A percentile compares a stretch with the other conserved stretches of the same genome.
Conservation (phyloP, 768 basidiomycete species). For the Suillus luteus region DNA sequence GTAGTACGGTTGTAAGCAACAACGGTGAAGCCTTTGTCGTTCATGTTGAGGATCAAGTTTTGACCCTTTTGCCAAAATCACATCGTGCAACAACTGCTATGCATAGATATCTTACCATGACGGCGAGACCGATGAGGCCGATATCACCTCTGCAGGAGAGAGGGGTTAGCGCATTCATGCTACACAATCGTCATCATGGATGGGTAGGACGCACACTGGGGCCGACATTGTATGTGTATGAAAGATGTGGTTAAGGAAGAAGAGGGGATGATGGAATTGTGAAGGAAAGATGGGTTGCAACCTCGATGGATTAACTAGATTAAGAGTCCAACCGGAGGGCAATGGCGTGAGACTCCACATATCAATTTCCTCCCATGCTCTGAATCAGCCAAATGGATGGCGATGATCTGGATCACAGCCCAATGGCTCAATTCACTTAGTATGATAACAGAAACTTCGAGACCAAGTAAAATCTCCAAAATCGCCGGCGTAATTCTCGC, state of each 20-base stretch:
- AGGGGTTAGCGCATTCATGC: slow-evolving; percentile 20
- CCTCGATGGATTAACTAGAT: slow-evolving; percentile 29
- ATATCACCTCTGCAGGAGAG: slow-evolving; percentile 78
- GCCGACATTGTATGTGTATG: slow-evolving; percentile 41
- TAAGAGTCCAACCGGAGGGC: slow-evolving; percentile 14
- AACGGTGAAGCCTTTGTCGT: slow-evolving; percentile 98
- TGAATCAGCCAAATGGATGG: slow-evolving; percentile 7
- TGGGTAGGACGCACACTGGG: slow-evolving; percentile 48
- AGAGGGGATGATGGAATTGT: slow-evolving; percentile 35
- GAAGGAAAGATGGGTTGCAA: slow-evolving; percentile 32
- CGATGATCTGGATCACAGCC: slow-evolving; percentile 1
- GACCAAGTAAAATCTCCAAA: neutral
- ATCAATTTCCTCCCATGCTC: slow-evolving; percentile 19
- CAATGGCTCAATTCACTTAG: slow-evolving; percentile 7
- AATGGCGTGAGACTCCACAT: slow-evolving; percentile 24
- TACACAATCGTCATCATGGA: slow-evolving; percentile 17
- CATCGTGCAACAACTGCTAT: slow-evolving; percentile 16
- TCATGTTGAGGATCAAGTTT: slow-evolving; percentile 98
- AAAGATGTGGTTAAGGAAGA: slow-evolving; percentile 37
- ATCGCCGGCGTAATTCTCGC: slow-evolving; percentile 1
- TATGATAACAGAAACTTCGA: slow-evolving; percentile 1
- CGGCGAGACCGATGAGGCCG: slow-evolving; percentile 97
- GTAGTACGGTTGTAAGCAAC: slow-evolving; percentile 97
- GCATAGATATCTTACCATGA: slow-evolving; percentile 71
- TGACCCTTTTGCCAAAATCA: slow-evolving; percentile 63